Conservation (phyloP, 116 monocot species). For the Trichopus zeylanicus region DNA sequence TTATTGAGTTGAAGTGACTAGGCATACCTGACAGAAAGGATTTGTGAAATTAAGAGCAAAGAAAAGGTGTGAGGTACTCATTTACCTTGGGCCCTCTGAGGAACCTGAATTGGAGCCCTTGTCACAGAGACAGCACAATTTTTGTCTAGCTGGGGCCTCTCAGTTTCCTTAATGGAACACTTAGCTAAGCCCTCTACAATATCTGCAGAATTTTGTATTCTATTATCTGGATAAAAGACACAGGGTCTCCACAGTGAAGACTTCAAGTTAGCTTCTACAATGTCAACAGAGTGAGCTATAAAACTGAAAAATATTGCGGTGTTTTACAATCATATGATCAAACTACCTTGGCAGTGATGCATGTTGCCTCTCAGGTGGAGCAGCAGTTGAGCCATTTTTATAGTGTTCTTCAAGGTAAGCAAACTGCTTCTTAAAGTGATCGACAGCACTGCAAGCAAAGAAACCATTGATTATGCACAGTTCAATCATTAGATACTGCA, state of each 20-base stretch:
- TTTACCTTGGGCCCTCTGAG: conserved; percentile 43
- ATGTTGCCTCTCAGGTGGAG: conserved; percentile 77
- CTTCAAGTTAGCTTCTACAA: too few relatives aligned
- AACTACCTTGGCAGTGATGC: conserved; percentile 73
- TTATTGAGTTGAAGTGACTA: too few relatives aligned
- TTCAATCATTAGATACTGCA: neutral
- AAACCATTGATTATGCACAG: neutral
- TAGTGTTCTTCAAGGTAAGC: conserved; percentile 89
- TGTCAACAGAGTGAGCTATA: too few relatives aligned
- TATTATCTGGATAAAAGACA: conserved; percentile 52
- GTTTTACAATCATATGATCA: too few relatives aligned
- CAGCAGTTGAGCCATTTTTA: conserved; percentile 49
- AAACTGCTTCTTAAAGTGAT: conserved; percentile 94
- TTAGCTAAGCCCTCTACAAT: conserved; percentile 46
- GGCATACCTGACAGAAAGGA: too few relatives aligned
- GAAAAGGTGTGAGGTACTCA: too few relatives aligned
- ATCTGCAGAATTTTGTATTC: conserved; percentile 29
- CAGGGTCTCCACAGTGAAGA: conserved; percentile 34
- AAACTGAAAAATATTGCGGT: too few relatives aligned
- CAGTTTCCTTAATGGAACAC: conserved; percentile 56
- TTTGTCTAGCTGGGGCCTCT: conserved; percentile 28
- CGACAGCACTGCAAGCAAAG: conserved; percentile 71
- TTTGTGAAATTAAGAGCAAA: too few relatives aligned
- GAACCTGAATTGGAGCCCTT: conserved; percentile 51
- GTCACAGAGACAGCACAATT: conserved; percentile 24